Evolutionary conservation across 352 stramenopile species (phyloP).

Genomic region (Pythium folliculosum): DNA sequence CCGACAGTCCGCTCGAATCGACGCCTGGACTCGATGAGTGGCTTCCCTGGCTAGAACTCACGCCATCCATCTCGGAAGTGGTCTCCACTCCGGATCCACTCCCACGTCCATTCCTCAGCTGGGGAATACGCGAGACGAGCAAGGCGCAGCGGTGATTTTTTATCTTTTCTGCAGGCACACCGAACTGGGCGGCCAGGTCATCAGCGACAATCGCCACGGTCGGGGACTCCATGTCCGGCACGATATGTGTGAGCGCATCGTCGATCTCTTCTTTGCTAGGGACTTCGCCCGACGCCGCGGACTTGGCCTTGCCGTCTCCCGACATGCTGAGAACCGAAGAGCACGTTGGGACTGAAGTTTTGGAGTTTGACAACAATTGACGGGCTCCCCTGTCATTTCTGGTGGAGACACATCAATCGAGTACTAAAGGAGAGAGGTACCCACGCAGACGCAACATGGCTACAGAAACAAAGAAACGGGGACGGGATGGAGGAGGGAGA

Average conservation of each 20-base stretch:
- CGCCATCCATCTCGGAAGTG: too few species aligned
- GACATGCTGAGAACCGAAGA: background rate
- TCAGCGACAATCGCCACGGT: conserved; percentile 3
- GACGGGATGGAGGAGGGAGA: background rate
- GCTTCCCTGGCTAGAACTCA: background rate
- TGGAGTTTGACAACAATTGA: too few species aligned
- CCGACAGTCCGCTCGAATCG: background rate
- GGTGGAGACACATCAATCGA: conserved; percentile 4
- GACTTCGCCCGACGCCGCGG: background rate
- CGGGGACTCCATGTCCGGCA: background rate
- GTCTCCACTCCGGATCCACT: background rate
- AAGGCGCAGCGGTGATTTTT: background rate
- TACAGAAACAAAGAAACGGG: background rate
- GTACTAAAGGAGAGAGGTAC: background rate
- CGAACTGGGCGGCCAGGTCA: background rate
- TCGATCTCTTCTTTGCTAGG: background rate
- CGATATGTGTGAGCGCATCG: background rate
- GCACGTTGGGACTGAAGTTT: too few species aligned
- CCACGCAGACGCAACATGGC: background rate
- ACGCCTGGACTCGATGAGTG: background rate
- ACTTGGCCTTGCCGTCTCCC: background rate
- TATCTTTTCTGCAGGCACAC: conserved; percentile 1
- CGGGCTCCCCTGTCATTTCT: background rate
- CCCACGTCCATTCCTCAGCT: background rate
- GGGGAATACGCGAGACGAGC: background rate